Base-by-base conservation (phyloP, 257 asterid species). In the Przewalskia tangutica region DNA sequence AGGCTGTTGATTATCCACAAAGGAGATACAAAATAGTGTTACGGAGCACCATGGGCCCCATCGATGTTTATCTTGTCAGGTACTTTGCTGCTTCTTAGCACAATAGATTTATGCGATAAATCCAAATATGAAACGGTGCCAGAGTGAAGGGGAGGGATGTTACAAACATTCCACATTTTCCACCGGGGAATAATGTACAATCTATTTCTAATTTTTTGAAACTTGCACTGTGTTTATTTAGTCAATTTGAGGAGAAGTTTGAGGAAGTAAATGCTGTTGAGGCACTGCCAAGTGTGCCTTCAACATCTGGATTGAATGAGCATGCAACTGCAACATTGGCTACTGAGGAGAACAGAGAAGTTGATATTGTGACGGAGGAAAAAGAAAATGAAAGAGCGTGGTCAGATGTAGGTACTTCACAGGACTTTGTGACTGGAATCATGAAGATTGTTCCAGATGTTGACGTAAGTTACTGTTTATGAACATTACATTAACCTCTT, bases 1-100 rank as follows among this genome's bases (percentile, higher is more conserved):
- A 94, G 98, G 97, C 97, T 65, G 95, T 90, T 82, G 98, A 92
- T 84, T 94, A 92, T 89, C 95, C 97, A 48, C 97, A 95, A 86
- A 90, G 98, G 89, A 90, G 99, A 87, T 94, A 91, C 83, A 90
- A 94, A 87, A 89, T 95, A 66, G 90, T 89, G 76, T 89, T 92
- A 54, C 89, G 95, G n/a, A 95, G 99, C 92, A 91, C 97, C 79
- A 91, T 90, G 98, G 99, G 98, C 34, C 95, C 96, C 13, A 85
- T 93, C 40, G 95, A 95, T 86, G 93, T 94, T 84, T 94, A 90
- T 88, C 97, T 95, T 81, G 95, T 92, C 88, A 93, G 99, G 98
- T 92, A 88, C 36, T 83, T 78, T 62, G 79, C 68, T 58, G 62
- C 67, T 81, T 8, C 65, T 44, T 81, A 54, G 36, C 14, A 17